A percentile compares a stretch with the other conserved stretches of the same genome.
These are phyloP conservation scores for Termitomyces sp. DNA, from an alignment of 1,284 basidiomycete species.

Conservation along the genomic window DNA sequence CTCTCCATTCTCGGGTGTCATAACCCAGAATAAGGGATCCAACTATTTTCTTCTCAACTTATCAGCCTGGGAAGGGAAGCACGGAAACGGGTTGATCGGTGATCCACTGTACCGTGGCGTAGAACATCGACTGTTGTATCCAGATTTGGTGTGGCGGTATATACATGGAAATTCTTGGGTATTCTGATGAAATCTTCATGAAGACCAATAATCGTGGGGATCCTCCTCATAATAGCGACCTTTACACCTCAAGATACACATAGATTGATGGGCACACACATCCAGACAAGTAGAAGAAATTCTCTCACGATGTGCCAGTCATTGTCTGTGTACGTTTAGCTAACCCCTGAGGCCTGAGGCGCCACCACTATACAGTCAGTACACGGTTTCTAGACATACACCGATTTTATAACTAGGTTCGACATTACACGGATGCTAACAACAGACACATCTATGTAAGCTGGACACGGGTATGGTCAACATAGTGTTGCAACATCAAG, in stretches of 20 bases:
- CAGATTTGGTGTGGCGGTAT: not conserved
- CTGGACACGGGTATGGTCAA: constrained; percentile 13
- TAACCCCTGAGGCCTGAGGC: too few species aligned
- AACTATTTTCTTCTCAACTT: not conserved
- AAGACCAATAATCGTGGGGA: not conserved
- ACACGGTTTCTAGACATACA: too few species aligned
- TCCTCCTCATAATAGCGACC: not conserved
- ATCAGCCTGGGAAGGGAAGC: not conserved
- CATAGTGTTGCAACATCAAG: not conserved
- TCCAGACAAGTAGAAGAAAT: too few species aligned
- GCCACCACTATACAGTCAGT: too few species aligned
- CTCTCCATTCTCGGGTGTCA: not conserved
- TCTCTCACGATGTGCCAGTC: too few species aligned
- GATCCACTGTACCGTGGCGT: not conserved
- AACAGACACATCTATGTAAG: not conserved
- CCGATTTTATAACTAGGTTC: too few species aligned
- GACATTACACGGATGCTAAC: not conserved
- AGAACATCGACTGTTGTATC: too few species aligned
- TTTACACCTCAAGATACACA: not conserved
- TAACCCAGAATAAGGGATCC: not conserved
- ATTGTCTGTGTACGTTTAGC: too few species aligned
- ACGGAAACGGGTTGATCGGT: not conserved
- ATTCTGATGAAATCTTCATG: not conserved
- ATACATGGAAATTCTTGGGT: not conserved
- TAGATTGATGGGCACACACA: too few species aligned